Percentiles rank a stretch among this genome's conserved stretches.
These are phyloP conservation scores for Agrostemma githago DNA, from an alignment of 148 eudicot species.

Conservation along the genomic window DNA sequence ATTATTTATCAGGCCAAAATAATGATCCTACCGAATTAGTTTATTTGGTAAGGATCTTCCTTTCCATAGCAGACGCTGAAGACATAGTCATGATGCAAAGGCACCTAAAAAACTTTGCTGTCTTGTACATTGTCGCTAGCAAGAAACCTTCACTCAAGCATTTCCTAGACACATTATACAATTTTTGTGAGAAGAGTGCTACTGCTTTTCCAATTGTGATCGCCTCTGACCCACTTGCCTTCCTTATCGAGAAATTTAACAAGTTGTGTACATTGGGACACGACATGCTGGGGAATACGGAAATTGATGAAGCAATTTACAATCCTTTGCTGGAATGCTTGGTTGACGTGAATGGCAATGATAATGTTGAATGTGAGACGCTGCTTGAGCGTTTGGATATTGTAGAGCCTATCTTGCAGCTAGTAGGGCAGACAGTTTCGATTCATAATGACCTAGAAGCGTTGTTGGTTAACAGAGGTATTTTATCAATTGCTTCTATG, in stretches of 20 bases:
- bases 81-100: not conserved
- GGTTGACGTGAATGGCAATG: not conserved
- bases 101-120: conserved; percentile 8
- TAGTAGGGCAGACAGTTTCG: not conserved
- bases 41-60: not conserved
- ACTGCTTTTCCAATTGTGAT: not conserved
- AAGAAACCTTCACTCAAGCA: not conserved
- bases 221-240: not conserved
- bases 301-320: not conserved
- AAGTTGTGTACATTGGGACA: not conserved
- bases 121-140: not conserved
- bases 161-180: not conserved
- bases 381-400: not conserved
- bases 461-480: not conserved
- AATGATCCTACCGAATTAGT: not conserved
- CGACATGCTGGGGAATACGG: not conserved
- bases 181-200: too few species aligned
- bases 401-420: not conserved
- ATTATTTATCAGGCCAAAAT: not conserved
- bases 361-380: not conserved
- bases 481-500: not conserved
- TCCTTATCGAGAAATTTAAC: not conserved
- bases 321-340: not conserved
- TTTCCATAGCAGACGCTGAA: not conserved
- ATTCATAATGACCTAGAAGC: not conserved